Percentiles rank a stretch among this genome's conserved stretches.
phyloP scores from a whole-genome alignment of 352 stramenopile species.

The Phytophthora agathidicida region DNA sequence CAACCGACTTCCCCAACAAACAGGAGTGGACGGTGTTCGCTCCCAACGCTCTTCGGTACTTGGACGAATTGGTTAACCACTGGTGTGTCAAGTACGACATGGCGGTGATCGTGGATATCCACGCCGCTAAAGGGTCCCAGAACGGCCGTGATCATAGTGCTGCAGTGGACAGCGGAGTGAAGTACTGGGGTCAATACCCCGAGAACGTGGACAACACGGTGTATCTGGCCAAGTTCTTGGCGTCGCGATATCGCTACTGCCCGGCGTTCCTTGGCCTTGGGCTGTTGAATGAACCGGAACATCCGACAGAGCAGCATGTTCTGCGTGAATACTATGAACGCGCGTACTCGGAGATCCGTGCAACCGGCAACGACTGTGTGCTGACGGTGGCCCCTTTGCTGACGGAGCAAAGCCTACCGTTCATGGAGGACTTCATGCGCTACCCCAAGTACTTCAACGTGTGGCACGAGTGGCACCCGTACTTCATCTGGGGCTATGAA shows the following conservation, averaged over 20 bases:
- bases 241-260: constrained; percentile 69
- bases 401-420: constrained; percentile 54
- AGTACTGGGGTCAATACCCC: constrained; percentile 60
- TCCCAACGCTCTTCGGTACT: constrained; percentile 43
- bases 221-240: constrained; percentile 59
- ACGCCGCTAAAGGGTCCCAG: constrained; percentile 83
- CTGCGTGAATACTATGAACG: constrained; percentile 81
- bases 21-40: constrained; percentile 61
- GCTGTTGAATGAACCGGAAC: constrained; percentile 75
- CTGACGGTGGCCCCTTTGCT: constrained; percentile 65
- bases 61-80: constrained; percentile 55
- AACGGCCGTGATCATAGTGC: constrained; percentile 83
- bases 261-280: constrained; percentile 78
- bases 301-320: constrained; percentile 50
- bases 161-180: constrained; percentile 45
- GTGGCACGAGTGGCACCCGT: constrained; percentile 88
- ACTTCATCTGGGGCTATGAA: constrained; percentile 89
- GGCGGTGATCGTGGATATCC: constrained; percentile 78
- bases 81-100: constrained; percentile 61
- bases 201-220: constrained; percentile 78
- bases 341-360: constrained; percentile 71
- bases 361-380: constrained; percentile 76
- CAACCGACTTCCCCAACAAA: constrained; percentile 52
- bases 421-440: constrained; percentile 69
- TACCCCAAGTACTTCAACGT: constrained; percentile 73